Conservation (phyloP, 2,329 filamentous ascomycete genomes). For the Diaporthe helianthi region DNA sequence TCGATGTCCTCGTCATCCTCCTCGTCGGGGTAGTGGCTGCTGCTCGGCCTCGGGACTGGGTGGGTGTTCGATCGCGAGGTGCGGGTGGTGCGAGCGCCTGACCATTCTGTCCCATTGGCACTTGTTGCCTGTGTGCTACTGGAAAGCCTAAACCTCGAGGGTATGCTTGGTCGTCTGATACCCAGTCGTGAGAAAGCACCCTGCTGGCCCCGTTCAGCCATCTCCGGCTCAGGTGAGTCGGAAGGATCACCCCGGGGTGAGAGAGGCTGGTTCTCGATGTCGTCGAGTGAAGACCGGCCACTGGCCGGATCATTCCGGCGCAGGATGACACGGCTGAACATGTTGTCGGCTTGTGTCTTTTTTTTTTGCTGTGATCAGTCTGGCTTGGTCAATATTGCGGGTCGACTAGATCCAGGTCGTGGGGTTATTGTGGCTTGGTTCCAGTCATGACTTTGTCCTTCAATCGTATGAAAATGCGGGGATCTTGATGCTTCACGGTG, state of each 20-base stretch:
- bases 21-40: constrained; percentile 40
- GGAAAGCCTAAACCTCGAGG: constrained; percentile 39
- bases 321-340: constrained; percentile 34
- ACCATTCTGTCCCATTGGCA: constrained; percentile 29
- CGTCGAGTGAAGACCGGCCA: constrained; percentile 23
- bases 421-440: constrained; percentile 15
- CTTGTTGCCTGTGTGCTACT: constrained; percentile 36
- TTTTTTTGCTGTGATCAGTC: background rate
- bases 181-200: constrained; percentile 38
- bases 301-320: constrained; percentile 29
- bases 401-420: constrained; percentile 26
- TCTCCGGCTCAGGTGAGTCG: constrained; percentile 36
- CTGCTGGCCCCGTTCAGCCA: constrained; percentile 39
- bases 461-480: background rate
- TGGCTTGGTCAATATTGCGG: background rate
- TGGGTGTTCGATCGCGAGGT: constrained; percentile 28
- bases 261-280: constrained; percentile 33
- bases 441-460: constrained; percentile 23
- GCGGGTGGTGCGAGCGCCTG: constrained; percentile 13
- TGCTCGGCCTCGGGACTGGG: constrained; percentile 37
- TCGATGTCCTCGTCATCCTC: constrained; percentile 42
- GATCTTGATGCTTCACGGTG: background rate
- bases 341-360: constrained; percentile 15
- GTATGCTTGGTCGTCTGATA: constrained; percentile 40
- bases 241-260: constrained; percentile 24